Evolutionary conservation across 805 yeast species (phyloP), one percentile per base, ranked within the genome.

Genomic region (Vanderwaltozyma verrucispora): DNA sequence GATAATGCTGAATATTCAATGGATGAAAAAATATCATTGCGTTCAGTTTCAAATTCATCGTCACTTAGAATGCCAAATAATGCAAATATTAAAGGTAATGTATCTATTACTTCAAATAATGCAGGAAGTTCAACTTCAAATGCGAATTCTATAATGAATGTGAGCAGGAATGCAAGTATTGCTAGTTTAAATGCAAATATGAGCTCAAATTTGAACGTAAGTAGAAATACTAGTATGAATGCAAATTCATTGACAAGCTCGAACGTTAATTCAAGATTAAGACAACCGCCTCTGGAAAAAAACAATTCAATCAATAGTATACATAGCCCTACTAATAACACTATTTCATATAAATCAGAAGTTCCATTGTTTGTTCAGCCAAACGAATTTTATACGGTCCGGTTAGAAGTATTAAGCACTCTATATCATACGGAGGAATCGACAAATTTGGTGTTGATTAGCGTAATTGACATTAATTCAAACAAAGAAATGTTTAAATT

Each of bases 401-500:
- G 57, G 24, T 63, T 77, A 4, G 62, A 60, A 13, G 64, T 76
- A 3, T 54, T 70, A 10, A 72, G 77, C 42, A 73, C 80, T 0
- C 57, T 75, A n/a, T 59, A 57, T 29, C 46, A 66, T 30, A 69
- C 68, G 45, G 48, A 64, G 1, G 80, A 75, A 30, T 86, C 77
- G 30, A 77, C 82, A 14, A 35, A 28, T 14, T 60, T 61, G 18
- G 67, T 82, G 19, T 65, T 81, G 1, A 67, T 88, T 37, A 69
- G 80, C 16, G 75, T 82, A 4, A 62, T 70, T 31, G 89, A 82
- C 46, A 69, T 76, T 28, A 75, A 68, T 16, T 61, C 78, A 2
- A 63, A 67, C 28, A 76, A 76, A 42, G 85, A 78, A 48, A 71
- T 83, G 65, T 88, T 94, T 80, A 69, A 77, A 47, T 75, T 85